Evolutionary conservation across 768 basidiomycete species (phyloP).

Genomic region (Boletus tomentosulus): DNA sequence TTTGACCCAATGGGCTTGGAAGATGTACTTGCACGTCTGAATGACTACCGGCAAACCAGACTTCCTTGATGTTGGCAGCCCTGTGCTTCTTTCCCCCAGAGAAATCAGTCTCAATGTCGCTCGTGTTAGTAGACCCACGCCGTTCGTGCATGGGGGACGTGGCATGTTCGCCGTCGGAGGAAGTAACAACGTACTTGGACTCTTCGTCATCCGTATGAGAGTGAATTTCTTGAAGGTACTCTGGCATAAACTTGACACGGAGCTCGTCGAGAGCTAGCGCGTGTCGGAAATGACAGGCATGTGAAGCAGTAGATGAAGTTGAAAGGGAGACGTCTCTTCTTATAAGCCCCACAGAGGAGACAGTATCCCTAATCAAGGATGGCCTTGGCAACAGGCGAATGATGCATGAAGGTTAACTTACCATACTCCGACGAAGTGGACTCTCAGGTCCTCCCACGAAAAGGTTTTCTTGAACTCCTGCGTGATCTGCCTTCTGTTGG

Average conservation of each 20-base stretch:
- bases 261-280: conserved; percentile 61
- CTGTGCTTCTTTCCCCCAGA: not conserved
- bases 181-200: conserved; percentile 4
- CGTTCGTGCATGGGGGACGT: not conserved
- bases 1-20: accelerated
- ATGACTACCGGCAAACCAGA: conserved; percentile 58
- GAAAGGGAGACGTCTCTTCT: conserved; percentile 45
- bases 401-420: conserved; percentile 18
- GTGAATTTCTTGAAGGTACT: conserved; percentile 31
- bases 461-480: conserved; percentile 44
- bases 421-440: conserved; percentile 56
- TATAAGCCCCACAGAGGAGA: conserved; percentile 57
- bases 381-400: not conserved
- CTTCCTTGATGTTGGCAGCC: conserved; percentile 42
- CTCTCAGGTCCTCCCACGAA: conserved; percentile 37
- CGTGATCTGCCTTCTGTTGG: conserved; percentile 12
- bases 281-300: conserved; percentile 58
- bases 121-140: not conserved
- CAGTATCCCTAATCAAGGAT: conserved; percentile 50
- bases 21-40: conserved; percentile 30
- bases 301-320: conserved; percentile 51
- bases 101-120: not conserved
- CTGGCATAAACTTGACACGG: conserved; percentile 53
- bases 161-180: not conserved
- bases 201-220: conserved; percentile 7